A percentile compares a stretch with the other conserved stretches of the same genome.
Conservation (phyloP, 2,329 filamentous ascomycete species). For the Alternaria gansuensis region DNA sequence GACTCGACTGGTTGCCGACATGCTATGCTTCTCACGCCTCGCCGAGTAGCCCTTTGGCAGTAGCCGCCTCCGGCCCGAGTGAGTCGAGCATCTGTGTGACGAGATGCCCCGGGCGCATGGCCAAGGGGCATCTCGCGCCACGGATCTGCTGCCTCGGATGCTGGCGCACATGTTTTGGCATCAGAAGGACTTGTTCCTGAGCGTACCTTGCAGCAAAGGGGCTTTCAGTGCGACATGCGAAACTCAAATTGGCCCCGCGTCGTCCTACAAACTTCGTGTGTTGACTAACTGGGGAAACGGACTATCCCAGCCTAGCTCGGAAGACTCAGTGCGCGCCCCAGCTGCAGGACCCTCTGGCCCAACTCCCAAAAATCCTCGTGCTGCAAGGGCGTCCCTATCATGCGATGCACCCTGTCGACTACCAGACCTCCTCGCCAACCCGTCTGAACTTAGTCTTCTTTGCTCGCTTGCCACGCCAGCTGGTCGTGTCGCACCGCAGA, state of each 20-base stretch:
- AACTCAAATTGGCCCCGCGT: slow-evolving; percentile 38
- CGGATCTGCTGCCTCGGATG: slow-evolving; percentile 40
- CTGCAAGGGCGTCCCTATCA: slow-evolving; percentile 20
- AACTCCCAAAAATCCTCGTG: slow-evolving; percentile 13
- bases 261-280: slow-evolving; percentile 37
- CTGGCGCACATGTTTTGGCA: slow-evolving; percentile 31
- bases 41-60: slow-evolving; percentile 32
- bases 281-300: slow-evolving; percentile 35
- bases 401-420: slow-evolving; percentile 9
- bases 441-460: slow-evolving; percentile 5
- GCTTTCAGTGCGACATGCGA: slow-evolving; percentile 39
- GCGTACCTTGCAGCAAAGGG: slow-evolving; percentile 50
- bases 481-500: slow-evolving; percentile 37
- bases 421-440: slow-evolving; percentile 1
- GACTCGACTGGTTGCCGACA: slow-evolving; percentile 23
- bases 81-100: slow-evolving; percentile 38
- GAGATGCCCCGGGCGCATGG: slow-evolving; percentile 36
- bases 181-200: slow-evolving; percentile 26
- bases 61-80: slow-evolving; percentile 33
- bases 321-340: slow-evolving; percentile 14
- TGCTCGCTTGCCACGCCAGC: slow-evolving; percentile 1
- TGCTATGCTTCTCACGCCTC: slow-evolving; percentile 30
- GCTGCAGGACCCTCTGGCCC: slow-evolving; percentile 13
- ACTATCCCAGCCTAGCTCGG: slow-evolving; percentile 23
- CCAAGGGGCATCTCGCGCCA: slow-evolving; percentile 44